A percentile compares a stretch with the other conserved stretches of the same genome.
phyloP scores from a whole-genome alignment of 352 stramenopile species.

The Globisporangium spinosum region DNA sequence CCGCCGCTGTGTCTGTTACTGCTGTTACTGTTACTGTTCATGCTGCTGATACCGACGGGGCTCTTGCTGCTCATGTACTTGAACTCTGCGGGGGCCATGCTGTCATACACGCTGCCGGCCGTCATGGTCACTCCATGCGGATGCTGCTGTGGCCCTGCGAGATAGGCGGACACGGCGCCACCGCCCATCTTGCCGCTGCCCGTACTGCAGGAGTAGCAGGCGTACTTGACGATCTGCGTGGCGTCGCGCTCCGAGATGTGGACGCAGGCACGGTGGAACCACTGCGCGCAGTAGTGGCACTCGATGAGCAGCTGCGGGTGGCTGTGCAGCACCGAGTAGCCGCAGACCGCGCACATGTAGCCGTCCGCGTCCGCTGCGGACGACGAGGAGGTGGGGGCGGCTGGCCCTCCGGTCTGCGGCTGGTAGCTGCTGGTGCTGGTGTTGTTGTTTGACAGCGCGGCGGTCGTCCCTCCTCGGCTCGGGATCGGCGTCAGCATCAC shows the following conservation, averaged over 20 bases:
- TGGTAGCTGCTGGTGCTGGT: slow-evolving; percentile 5
- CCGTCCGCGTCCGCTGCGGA: slow-evolving; percentile 8
- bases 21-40: neutral
- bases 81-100: neutral
- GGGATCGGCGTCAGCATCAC: slow-evolving; percentile 15
- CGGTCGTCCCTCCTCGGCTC: neutral
- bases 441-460: neutral
- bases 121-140: neutral
- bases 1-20: neutral
- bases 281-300: slow-evolving; percentile 49
- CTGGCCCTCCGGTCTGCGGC: neutral
- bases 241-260: slow-evolving; percentile 41
- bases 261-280: slow-evolving; percentile 52
- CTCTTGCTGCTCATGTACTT: slow-evolving; percentile 2
- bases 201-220: slow-evolving; percentile 36
- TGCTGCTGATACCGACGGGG: neutral
- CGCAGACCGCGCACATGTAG: slow-evolving; percentile 18
- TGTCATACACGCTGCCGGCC: slow-evolving; percentile 6
- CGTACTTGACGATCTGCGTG: slow-evolving; percentile 45
- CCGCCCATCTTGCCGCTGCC: slow-evolving; percentile 36
- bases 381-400: neutral
- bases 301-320: slow-evolving; percentile 40
- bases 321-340: slow-evolving; percentile 18
- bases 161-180: slow-evolving; percentile 23
- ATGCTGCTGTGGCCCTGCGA: neutral